Base-by-base conservation (phyloP, 495 filamentous ascomycete species). In the Diplogelasinospora grovesii region DNA sequence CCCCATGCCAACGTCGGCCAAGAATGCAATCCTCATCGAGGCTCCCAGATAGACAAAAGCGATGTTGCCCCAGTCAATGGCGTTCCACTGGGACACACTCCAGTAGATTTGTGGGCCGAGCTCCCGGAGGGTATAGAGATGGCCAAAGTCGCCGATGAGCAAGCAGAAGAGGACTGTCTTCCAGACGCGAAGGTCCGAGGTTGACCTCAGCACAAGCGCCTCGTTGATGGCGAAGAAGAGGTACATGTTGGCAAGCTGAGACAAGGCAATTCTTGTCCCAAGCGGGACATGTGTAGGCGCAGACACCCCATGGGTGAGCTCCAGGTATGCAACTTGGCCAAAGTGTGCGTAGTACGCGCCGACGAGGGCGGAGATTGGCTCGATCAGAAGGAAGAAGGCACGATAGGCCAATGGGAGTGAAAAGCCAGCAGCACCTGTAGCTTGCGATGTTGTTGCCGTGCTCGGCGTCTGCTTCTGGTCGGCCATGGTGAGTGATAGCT, bases 181-280 rank as follows among this genome's bases (percentile, higher is more conserved):
- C 82, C 82, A 86, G 39, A 86, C 80, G 4, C 63, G 60, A 5
- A 79, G 43, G 53, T 85, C 77, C 14, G 60, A 58, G 4, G 81
- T 79, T 7, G 70, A 59, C 15, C 82, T 79, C 37, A 86, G 65
- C 10, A 85, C 73, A 11, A 85, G 60, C 2, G 77, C 79, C 59
- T 87, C 81, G 56, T 77, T 85, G 31, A 87, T 45, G 39, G 79
- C 75, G 56, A 87, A 82, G 34, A 81, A 63, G 7, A 82, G 48
- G 59, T 82, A 82, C 14, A 82, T 48, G 53, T 82, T 82, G 22
- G 71, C 79, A 14, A 82, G 73, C 57, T 82, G 78, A 13, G 74
- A 71, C 28, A 82, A 59, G 13, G 70, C 69, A 30, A 85, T 72
- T 1, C 68, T 68, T 0, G 75, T 79, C 22, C 61, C 61, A 13